These are phyloP conservation scores for Fusarium proliferatum DNA, from an alignment of 2,329 filamentous ascomycete genomes.

Conservation along the genomic window DNA sequence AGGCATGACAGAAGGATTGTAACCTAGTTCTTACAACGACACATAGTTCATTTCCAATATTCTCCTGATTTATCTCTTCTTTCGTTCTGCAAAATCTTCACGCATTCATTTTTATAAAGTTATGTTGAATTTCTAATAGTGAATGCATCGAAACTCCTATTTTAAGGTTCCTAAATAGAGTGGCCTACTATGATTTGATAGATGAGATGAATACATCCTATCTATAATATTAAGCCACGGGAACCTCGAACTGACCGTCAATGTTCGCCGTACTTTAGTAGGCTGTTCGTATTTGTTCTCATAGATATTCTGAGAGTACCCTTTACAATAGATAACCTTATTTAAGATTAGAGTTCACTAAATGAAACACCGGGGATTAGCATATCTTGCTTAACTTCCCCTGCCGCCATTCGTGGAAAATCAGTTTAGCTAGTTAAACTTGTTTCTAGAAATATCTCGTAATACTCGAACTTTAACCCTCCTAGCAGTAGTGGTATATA, in stretches of 20 bases:
- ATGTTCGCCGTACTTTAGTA: too few relatives aligned
- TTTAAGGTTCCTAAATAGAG: neutral
- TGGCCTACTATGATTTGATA: neutral
- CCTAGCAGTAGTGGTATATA: neutral
- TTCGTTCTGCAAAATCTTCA: rapidly evolving
- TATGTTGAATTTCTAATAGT: rapidly evolving
- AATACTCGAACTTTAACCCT: neutral
- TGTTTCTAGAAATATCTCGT: neutral
- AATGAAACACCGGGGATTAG: neutral
- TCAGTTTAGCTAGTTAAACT: neutral
- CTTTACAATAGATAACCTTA: neutral
- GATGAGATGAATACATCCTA: rapidly evolving
- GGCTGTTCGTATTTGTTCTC: neutral
- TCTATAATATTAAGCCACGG: neutral
- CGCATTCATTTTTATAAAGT: neutral
- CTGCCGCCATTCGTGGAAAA: neutral
- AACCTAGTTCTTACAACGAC: neutral
- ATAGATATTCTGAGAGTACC: neutral
- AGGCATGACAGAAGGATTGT: rapidly evolving
- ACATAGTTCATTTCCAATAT: neutral
- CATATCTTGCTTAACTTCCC: neutral
- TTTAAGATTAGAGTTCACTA: neutral
- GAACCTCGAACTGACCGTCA: neutral
- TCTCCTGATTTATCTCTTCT: rapidly evolving
- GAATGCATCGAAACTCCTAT: neutral